These are phyloP conservation scores for Oryza nivara DNA, from an alignment of 176 grass and related monocot genomes.

Conservation along the genomic window DNA sequence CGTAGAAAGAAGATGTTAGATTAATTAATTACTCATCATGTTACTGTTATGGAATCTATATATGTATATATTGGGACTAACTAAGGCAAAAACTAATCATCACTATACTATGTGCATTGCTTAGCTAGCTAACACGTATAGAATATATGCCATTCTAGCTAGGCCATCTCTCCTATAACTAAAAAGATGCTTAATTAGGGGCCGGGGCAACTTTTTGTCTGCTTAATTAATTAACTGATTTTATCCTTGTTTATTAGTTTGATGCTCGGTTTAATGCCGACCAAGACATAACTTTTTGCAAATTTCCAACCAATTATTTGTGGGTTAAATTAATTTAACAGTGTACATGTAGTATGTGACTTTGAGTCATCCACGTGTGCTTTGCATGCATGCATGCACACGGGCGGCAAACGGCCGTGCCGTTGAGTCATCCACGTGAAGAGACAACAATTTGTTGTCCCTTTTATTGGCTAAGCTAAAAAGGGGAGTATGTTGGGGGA, in stretches of 20 bases:
- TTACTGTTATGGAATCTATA: constrained; percentile 44
- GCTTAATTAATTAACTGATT: neutral
- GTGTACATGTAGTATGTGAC: neutral
- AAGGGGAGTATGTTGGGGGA: neutral
- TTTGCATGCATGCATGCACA: constrained; percentile 3
- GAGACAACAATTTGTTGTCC: neutral
- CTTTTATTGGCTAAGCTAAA: neutral
- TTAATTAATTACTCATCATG: neutral
- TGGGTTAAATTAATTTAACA: constrained; percentile 17
- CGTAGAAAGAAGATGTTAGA: neutral
- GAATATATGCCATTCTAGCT: constrained; percentile 10
- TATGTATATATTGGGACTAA: neutral
- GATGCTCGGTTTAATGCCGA: constrained; percentile 38
- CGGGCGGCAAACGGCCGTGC: constrained; percentile 1
- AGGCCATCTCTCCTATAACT: neutral
- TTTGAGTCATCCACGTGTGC: neutral
- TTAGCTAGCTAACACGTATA: constrained; percentile 34
- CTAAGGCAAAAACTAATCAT: neutral
- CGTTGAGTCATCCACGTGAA: constrained; percentile 26
- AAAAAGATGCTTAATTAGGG: constrained; percentile 28
- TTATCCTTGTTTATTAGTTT: constrained; percentile 23
- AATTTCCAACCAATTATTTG: constrained; percentile 27
- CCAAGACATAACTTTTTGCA: constrained; percentile 25
- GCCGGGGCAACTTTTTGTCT: neutral
- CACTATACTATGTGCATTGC: neutral